Base-by-base conservation (phyloP, 2,329 filamentous ascomycete genomes). In the Aspergillus tanneri region DNA sequence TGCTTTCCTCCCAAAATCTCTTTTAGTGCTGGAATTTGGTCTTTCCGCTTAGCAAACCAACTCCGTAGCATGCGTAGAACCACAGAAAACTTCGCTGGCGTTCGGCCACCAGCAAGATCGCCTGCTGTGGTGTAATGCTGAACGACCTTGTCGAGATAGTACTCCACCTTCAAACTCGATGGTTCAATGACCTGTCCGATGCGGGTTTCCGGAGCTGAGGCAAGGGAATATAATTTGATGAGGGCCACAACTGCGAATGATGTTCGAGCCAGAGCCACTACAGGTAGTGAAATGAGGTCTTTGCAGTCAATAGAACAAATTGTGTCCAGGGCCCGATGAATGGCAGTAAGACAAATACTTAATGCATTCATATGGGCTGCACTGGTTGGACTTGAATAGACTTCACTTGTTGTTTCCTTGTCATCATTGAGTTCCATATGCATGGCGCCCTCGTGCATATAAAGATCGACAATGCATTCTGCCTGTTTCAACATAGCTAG, bases 361-460 rank as follows among this genome's bases (percentile, higher is more conserved):
- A 90, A 71, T 6, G 86, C 82, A 57, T 80, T 80, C 50, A 88
- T 81, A 43, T 89, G 84, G 1, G 82, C 80, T 0, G 80, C 72
- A 2, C 79, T 81, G 5, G 72, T 64, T 14, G 69, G 60, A n/a
- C 64, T 60, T 27, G 56, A 52, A 43, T 65, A 55, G 3, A 55
- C 55, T 35, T 63, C 45, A 47, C 63, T 51, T 21, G 47, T 16
- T 4, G 52, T 30, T 6, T 53, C 57, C 3, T 48, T 38, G 11
- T 53, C 77, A 6, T 82, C 74, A 16, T 73, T 75, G 53, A 81
- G 78, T 43, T 87, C 83, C 7, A 80, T 75, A 54, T 88, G 84
- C 54, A 91, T 80, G 2, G 81, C 83, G 45, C 88, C 81, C 66
- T 91, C 88, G 64, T 91, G 85, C 73, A 90, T 84, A 63, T 87